Percentiles rank a stretch among this genome's conserved stretches.
Conservation (phyloP, 2,329 filamentous ascomycete species). For the Rutstroemia sp. region DNA sequence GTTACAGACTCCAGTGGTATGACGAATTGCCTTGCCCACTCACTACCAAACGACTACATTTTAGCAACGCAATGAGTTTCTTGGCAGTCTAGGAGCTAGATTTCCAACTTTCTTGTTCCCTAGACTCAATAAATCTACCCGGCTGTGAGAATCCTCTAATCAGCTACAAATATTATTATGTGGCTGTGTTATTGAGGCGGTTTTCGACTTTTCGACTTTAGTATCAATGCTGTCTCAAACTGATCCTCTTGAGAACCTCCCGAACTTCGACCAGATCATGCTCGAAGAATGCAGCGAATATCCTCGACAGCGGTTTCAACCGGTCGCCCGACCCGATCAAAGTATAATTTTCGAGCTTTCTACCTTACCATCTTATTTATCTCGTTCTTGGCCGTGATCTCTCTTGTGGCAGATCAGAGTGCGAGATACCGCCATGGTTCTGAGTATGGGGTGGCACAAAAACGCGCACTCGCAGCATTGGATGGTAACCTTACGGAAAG, state of each 20-base stretch:
- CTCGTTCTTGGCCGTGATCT: slow-evolving; percentile 24
- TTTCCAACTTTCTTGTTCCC: no score
- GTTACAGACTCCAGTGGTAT: not conserved
- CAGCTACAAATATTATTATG: not conserved
- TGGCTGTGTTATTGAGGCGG: not conserved
- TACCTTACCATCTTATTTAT: slow-evolving; percentile 28
- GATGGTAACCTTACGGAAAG: slow-evolving; percentile 16
- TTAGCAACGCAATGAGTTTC: not conserved
- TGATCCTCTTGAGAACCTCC: not conserved
- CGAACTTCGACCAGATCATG: slow-evolving; percentile 17
- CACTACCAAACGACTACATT: not conserved
- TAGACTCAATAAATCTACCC: no score
- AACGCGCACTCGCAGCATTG: slow-evolving; percentile 20
- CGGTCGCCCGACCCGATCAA: slow-evolving; percentile 12
- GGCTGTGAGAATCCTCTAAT: no score
- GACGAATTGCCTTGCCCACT: not conserved
- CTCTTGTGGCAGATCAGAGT: slow-evolving; percentile 26
- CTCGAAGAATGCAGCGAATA: slow-evolving; percentile 19
- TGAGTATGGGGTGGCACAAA: slow-evolving; percentile 24
- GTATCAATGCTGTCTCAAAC: not conserved
- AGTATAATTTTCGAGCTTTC: slow-evolving; percentile 28
- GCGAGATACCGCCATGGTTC: slow-evolving; percentile 24
- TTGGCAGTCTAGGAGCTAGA: not conserved
- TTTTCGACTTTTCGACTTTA: not conserved
- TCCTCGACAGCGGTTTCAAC: slow-evolving; percentile 14